Conservation (phyloP, 2,329 filamentous ascomycete species). For the Penicillium sumatraense region DNA sequence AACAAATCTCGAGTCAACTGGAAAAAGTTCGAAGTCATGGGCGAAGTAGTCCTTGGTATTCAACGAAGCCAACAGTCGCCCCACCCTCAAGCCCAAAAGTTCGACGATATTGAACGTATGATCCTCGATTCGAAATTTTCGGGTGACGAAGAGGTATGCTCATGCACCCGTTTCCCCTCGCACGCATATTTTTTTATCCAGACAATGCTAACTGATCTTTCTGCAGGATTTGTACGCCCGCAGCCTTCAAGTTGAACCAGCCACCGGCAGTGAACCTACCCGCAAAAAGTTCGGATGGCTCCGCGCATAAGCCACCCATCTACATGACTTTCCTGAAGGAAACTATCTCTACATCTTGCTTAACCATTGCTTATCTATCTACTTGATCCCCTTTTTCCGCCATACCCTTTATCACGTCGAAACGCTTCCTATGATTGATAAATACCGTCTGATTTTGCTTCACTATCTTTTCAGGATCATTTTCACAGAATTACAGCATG, state of each 20-base stretch:
- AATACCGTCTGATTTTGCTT: conserved; percentile 17
- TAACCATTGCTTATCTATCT: too few species aligned
- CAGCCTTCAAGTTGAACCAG: conserved; percentile 59
- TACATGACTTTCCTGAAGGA: background rate
- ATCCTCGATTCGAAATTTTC: conserved; percentile 81
- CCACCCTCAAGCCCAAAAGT: conserved; percentile 72
- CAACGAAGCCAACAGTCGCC: conserved; percentile 88
- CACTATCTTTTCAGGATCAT: conserved; percentile 7
- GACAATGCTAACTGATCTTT: conserved; percentile 7
- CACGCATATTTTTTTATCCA: conserved; percentile 14
- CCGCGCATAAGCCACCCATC: conserved; percentile 33
- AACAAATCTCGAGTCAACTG: conserved; percentile 83
- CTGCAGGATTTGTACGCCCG: conserved; percentile 62
- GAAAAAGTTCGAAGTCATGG: conserved; percentile 97
- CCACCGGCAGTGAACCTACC: conserved; percentile 41
- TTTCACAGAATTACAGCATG: conserved; percentile 10
- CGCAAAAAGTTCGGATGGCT: conserved; percentile 51
- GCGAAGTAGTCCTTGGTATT: conserved; percentile 85
- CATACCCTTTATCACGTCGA: conserved; percentile 28
- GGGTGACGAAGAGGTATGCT: conserved; percentile 84
- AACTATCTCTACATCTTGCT: background rate
- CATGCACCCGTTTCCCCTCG: too few species aligned
- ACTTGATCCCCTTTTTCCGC: conserved; percentile 3
- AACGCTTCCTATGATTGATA: conserved; percentile 34
- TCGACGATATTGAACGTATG: conserved; percentile 72